These are phyloP conservation scores for Pythium coloratum DNA, from an alignment of 352 stramenopile genomes.

Conservation along the genomic window DNA sequence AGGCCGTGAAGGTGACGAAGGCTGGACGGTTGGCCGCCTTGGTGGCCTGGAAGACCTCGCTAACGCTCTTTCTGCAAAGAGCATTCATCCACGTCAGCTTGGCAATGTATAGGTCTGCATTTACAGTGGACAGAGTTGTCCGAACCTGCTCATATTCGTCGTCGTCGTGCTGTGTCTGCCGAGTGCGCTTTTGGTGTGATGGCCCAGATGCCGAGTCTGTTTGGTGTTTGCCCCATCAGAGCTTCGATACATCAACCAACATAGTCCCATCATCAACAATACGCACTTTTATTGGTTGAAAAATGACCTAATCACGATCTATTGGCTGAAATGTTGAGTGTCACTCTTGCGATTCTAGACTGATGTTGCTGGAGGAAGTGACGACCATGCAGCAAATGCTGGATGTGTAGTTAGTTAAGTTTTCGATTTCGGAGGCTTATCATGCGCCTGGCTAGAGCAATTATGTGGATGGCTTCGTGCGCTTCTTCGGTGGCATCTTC, in stretches of 20 bases:
- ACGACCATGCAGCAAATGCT: constrained; percentile 1
- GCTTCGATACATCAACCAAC: constrained; percentile 27
- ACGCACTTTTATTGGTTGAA: constrained; percentile 26
- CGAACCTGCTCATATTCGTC: constrained; percentile 37
- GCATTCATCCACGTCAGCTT: neutral
- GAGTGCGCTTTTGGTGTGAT: constrained; percentile 11
- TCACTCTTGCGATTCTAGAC: constrained; percentile 19
- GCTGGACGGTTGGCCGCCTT: constrained; percentile 82
- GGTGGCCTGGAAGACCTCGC: constrained; percentile 58
- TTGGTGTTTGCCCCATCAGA: constrained; percentile 25
- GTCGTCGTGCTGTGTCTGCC: neutral
- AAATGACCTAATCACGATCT: neutral
- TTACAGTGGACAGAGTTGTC: neutral
- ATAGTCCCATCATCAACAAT: constrained; percentile 26
- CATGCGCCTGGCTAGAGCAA: constrained; percentile 5
- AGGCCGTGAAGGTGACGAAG: constrained; percentile 97
- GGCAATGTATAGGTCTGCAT: neutral
- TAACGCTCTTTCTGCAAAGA: constrained; percentile 52
- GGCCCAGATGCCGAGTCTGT: neutral
- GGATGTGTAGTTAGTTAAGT: neutral
- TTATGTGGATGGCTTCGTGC: constrained; percentile 21
- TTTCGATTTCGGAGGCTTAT: constrained; percentile 18
- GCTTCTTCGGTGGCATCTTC: constrained; percentile 58
- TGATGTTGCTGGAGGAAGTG: neutral
- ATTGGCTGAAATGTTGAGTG: constrained; percentile 24